Base-by-base conservation (phyloP, 768 basidiomycete genomes). In the Fistulinella prunicolor region DNA sequence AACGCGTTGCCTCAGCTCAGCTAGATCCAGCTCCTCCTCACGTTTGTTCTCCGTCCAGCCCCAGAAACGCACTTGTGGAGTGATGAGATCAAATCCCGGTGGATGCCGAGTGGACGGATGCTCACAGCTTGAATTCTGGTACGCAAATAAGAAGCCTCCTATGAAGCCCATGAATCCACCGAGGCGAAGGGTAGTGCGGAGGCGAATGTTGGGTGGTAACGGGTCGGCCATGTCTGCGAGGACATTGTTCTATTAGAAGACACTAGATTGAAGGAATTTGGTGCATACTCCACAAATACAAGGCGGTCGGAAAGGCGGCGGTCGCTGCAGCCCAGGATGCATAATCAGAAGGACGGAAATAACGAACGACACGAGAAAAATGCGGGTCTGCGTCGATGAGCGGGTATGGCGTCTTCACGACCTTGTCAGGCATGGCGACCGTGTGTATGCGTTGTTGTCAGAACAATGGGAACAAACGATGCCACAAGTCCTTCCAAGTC, bases 311-410 rank as follows among this genome's bases (percentile, higher is more conserved):
- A 62, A 88, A 88, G 17, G 82, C 86, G 48, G 77, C 88, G 3
- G 94, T 92, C 47, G 78, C 80, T 36, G 76, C 84, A 17, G 81
- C 90, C 89, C 92, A 92, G 17, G 79, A 70, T 19, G 79, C 89
- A 73, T 91, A 94, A 75, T 99, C 95, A 2, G 85, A 83, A 19
- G 83, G 76, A 21, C 95, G 79, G 69, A 97, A 82, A 72, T 96
- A 96, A 49, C 89, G 76, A 19, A 99, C 71, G 42, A 99, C 95
- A 26, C 95, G 82, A 26, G 73, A 73, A 13, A 84, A 83, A 74
- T 96, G 89, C 9, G 95, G 95, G 75, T 98, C 95, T 0, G 83
- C 75, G 70, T 97, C 95, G 71, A 98, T 89, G 69, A 95, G 84
- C 40, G 94, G 94, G 72, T 82, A 95, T 21, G 84, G 83, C 34